Percentiles rank a stretch among this genome's conserved stretches.
phyloP scores from a whole-genome alignment of 2,329 filamentous ascomycete genomes.

The Fusarium nematophilum region DNA sequence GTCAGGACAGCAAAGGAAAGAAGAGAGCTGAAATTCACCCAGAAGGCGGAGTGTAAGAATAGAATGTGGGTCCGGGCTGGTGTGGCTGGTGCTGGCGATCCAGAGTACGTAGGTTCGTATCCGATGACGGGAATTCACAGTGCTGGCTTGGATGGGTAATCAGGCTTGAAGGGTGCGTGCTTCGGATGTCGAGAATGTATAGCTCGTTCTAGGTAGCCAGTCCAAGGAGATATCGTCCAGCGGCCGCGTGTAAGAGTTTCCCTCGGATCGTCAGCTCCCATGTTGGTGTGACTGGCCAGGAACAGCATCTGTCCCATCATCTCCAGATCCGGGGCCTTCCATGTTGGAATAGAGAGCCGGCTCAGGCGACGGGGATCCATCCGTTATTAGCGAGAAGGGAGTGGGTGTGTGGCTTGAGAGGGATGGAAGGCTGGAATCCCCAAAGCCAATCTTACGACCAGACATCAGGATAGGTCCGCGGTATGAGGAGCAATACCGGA shows the following conservation, averaged over 20 bases:
- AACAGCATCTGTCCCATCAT: neutral
- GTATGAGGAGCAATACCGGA: too few species aligned
- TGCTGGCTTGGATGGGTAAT: too few species aligned
- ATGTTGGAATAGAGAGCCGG: slow-evolving; percentile 4
- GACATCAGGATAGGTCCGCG: too few species aligned
- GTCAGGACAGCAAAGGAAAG: neutral
- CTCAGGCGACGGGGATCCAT: slow-evolving; percentile 9
- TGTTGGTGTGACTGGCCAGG: slow-evolving; percentile 11
- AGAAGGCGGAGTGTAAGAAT: too few species aligned
- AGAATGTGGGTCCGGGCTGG: too few species aligned
- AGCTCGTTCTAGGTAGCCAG: slow-evolving; percentile 4
- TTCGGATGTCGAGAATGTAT: slow-evolving; percentile 4
- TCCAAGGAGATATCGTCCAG: slow-evolving; percentile 14
- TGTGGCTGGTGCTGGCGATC: too few species aligned
- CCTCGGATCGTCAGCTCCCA: slow-evolving; percentile 27
- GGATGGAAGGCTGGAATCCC: neutral
- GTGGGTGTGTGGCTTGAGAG: slow-evolving; percentile 13
- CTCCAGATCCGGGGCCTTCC: neutral
- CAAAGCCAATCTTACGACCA: neutral
- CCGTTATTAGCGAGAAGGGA: neutral
- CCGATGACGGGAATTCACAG: too few species aligned
- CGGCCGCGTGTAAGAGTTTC: slow-evolving; percentile 12
- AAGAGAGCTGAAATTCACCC: too few species aligned
- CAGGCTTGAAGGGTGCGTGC: neutral
- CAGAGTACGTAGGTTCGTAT: too few species aligned